These are phyloP conservation scores for Pseudoneurospora amorphoporcata DNA, from an alignment of 495 filamentous ascomycete species.

Conservation along the genomic window DNA sequence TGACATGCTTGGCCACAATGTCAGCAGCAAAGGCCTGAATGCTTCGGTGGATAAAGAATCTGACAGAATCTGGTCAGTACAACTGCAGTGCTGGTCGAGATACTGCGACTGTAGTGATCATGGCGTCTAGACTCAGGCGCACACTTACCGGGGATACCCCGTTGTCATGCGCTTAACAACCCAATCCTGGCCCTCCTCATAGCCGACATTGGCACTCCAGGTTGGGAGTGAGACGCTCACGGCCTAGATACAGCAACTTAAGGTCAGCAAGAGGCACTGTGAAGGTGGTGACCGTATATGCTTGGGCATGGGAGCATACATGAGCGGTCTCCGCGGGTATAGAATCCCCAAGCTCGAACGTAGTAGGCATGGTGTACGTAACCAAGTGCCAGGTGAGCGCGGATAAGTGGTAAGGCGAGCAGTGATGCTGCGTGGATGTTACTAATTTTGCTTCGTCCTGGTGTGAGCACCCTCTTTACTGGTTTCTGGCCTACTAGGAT, in stretches of 20 bases:
- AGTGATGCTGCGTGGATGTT: background rate
- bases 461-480: background rate
- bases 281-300: slow-evolving; percentile 13
- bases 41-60: slow-evolving; percentile 84
- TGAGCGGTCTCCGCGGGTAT: slow-evolving; percentile 53
- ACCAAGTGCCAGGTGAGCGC: background rate
- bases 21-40: slow-evolving; percentile 65
- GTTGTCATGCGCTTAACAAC: slow-evolving; percentile 75
- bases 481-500: background rate
- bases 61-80: slow-evolving; percentile 14
- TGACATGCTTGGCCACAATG: slow-evolving; percentile 54
- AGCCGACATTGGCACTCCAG: slow-evolving; percentile 82
- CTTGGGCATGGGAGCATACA: slow-evolving; percentile 22
- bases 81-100: background rate
- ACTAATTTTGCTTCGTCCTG: background rate
- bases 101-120: background rate
- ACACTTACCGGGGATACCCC: slow-evolving; percentile 71
- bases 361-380: slow-evolving; percentile 23
- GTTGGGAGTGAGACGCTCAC: slow-evolving; percentile 93
- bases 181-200: slow-evolving; percentile 87
- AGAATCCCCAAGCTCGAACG: slow-evolving; percentile 41
- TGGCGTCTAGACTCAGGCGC: background rate
- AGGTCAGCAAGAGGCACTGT: background rate
- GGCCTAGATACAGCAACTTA: slow-evolving; percentile 44
- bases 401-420: background rate